Conservation (phyloP, 768 basidiomycete genomes). For the Cystofilobasidium capitatum region DNA sequence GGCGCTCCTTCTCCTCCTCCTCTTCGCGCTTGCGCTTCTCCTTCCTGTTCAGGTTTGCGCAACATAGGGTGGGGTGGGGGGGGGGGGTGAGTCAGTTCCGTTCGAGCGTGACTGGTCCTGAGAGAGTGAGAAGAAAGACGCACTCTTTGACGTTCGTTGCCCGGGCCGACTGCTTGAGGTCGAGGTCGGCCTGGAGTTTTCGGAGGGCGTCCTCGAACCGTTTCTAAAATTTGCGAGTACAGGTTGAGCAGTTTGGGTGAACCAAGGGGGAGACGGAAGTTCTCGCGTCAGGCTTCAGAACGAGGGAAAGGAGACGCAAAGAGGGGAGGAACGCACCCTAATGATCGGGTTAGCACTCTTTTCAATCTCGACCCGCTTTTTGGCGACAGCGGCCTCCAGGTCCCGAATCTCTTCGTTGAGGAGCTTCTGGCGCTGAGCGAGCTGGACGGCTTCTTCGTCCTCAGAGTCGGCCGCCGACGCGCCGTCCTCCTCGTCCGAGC, state of each 20-base stretch:
- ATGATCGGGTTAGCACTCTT: slow-evolving; percentile 79
- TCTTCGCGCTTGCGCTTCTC: slow-evolving; percentile 52
- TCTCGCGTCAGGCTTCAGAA: background rate
- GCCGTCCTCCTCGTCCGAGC: slow-evolving; percentile 58
- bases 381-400: slow-evolving; percentile 73
- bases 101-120: background rate
- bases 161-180: slow-evolving; percentile 55
- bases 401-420: slow-evolving; percentile 83
- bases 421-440: slow-evolving; percentile 50
- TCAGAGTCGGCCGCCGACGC: slow-evolving; percentile 62
- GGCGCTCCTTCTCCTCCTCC: slow-evolving; percentile 35
- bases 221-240: too few relatives aligned
- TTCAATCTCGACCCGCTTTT: slow-evolving; percentile 73
- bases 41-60: slow-evolving; percentile 37
- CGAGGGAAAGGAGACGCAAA: background rate
- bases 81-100: too few relatives aligned
- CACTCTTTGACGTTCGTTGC: slow-evolving; percentile 55
- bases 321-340: slow-evolving; percentile 47
- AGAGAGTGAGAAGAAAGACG: background rate
- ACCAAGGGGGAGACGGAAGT: background rate
- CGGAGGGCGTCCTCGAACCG: slow-evolving; percentile 87
- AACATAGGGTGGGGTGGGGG: background rate
- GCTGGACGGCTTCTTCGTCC: slow-evolving; percentile 27
- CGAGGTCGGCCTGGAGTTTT: slow-evolving; percentile 75
- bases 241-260: too few relatives aligned